A percentile compares a stretch with the other conserved stretches of the same genome.
These are phyloP conservation scores for Fusarium sp. DNA, from an alignment of 2,329 filamentous ascomycete species.

Conservation along the genomic window DNA sequence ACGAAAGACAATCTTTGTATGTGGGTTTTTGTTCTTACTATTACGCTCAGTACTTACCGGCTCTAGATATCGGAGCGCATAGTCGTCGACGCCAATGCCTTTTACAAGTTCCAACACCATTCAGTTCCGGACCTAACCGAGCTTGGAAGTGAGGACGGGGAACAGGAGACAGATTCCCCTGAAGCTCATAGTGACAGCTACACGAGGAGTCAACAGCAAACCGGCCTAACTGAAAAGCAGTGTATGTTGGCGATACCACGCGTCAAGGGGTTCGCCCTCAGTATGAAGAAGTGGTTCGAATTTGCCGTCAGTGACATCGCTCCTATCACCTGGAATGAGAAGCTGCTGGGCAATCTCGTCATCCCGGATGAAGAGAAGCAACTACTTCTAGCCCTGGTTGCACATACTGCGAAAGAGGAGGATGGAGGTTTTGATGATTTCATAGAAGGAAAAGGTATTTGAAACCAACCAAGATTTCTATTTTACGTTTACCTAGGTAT, in stretches of 20 bases:
- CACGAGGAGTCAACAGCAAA: not conserved
- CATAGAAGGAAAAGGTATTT: conserved; percentile 5
- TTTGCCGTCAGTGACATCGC: not conserved
- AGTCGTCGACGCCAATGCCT: not conserved
- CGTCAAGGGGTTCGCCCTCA: conserved; percentile 10
- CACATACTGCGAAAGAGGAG: not conserved
- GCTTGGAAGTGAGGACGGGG: not conserved
- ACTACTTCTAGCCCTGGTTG: not conserved
- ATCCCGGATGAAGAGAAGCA: conserved; percentile 9
- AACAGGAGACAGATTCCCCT: not conserved
- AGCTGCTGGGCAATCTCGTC: not conserved
- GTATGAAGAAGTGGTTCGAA: conserved; percentile 26
- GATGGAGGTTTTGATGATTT: not conserved
- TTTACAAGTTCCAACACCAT: not conserved
- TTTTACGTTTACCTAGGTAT: fast-evolving
- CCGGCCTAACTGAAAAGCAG: conserved; percentile 8
- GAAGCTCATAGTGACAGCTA: too few relatives aligned
- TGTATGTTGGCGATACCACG: conserved; percentile 9
- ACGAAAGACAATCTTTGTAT: not conserved
- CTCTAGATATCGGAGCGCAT: not conserved
- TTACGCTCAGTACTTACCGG: not conserved
- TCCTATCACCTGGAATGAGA: conserved; percentile 4
- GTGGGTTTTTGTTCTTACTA: not conserved
- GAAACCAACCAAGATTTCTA: too few relatives aligned
- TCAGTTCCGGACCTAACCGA: not conserved